Evolutionary conservation across 169 alveolate species (phyloP), one percentile per base, ranked within the genome.

Genomic region (Babesia microti): DNA sequence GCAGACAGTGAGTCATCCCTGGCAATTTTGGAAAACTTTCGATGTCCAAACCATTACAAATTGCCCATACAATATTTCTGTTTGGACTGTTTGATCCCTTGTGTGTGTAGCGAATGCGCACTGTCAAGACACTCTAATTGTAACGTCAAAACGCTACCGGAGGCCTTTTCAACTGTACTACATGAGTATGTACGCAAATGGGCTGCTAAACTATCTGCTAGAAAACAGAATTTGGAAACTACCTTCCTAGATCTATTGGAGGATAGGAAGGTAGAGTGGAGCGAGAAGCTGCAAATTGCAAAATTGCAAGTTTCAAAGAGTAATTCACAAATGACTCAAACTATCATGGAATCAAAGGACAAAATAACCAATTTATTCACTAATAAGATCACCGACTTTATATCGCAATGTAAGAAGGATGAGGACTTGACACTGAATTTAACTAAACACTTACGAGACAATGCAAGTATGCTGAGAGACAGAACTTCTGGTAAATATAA

Each of bases 51-150:
- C 34, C 85, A 75, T 50, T 75, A 39, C 66, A 54, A 56, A 41
- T 66, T 69, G 40, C 85, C 85, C n/a, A 75, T 75, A 22, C 85
- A 75, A 44, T 75, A 75, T 56, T 75, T 56, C 48, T 75, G 85
- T 36, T 75, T 69, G 35, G 72, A 68, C 11, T 75, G 85, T 54
- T 50, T 49, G 46, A 59, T 33, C 1, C 60, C 55, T 26, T 75
- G 85, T 41, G 68, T 75, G 49, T 75, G 85, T 26, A 55, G 79
- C 17, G 85, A 75, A 34, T 75, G 85, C 44, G 85, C 85, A 4
- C 50, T 75, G 23, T 63, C 73, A 21, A 59, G 70, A 22, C 78
- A 69, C 37, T 45, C 49, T 11, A 50, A 45, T 17, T 75, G 85
- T 44, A 60, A 69, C 47, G 75, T 75, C 30, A 50, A 67, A 21